phyloP scores from a whole-genome alignment of 768 basidiomycete genomes.

The Tylopilus cervinicoccineus region DNA sequence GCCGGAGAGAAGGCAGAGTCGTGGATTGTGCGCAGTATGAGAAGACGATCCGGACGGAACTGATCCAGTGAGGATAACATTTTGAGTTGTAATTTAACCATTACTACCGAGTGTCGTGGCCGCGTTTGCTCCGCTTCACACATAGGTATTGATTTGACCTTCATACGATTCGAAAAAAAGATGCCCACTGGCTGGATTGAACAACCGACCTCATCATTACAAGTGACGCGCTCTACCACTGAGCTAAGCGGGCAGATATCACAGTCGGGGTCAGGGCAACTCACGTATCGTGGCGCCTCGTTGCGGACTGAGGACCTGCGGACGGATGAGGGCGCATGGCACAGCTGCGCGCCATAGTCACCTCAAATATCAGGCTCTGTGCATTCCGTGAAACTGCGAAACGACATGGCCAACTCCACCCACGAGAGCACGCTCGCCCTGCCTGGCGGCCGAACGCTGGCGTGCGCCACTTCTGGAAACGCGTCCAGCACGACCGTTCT shows the following conservation, averaged over 20 bases:
- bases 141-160: not conserved
- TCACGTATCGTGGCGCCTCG: not conserved
- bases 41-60: conserved; percentile 39
- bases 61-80: conserved; percentile 1
- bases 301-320: no score
- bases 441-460: conserved; percentile 43
- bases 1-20: conserved; percentile 62
- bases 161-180: not conserved
- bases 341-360: not conserved
- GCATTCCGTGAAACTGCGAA: not conserved
- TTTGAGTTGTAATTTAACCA: not conserved
- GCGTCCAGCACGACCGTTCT: conserved; percentile 44
- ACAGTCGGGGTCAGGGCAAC: rapidly evolving
- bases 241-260: conserved; percentile 36
- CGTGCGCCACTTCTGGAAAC: conserved; percentile 52
- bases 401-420: not conserved
- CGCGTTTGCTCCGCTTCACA: not conserved
- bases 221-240: conserved; percentile 45
- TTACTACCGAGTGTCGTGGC: no score
- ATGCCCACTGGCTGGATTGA: conserved; percentile 43
- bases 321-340: no score
- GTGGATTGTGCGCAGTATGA: conserved; percentile 71
- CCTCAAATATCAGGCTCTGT: not conserved
- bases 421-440: conserved; percentile 21
- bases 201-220: conserved; percentile 45